Conservation (phyloP, 192 early-diverging fungal species). For the Lobosporangium transversale region DNA sequence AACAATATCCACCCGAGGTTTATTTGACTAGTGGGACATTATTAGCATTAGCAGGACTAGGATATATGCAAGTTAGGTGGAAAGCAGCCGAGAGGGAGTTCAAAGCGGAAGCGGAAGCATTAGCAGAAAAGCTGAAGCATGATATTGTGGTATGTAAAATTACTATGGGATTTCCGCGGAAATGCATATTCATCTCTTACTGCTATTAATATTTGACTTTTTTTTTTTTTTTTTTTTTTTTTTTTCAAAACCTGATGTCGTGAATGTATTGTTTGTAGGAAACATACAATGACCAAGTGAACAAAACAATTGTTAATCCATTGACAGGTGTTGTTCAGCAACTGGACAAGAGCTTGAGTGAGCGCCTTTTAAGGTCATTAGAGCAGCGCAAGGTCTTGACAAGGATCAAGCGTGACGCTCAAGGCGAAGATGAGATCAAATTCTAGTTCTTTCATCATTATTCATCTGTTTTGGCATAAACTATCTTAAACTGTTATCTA, state of each 20-base stretch:
- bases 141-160: constrained; percentile 46
- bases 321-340: constrained; percentile 29
- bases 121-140: constrained; percentile 36
- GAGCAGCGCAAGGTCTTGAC: constrained; percentile 41
- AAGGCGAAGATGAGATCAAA: constrained; percentile 42
- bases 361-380: constrained; percentile 24
- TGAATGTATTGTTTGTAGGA: too few relatives aligned
- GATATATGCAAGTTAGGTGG: constrained; percentile 51
- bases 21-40: constrained; percentile 37
- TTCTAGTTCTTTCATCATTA: constrained; percentile 17
- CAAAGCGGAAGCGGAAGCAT: constrained; percentile 26
- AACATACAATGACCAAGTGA: constrained; percentile 42
- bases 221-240: background rate
- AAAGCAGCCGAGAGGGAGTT: constrained; percentile 52
- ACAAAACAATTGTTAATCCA: constrained; percentile 45
- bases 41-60: constrained; percentile 35
- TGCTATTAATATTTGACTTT: too few relatives aligned
- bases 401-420: constrained; percentile 32
- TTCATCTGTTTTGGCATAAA: background rate
- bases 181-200: too few relatives aligned
- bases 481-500: too few relatives aligned
- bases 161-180: too few relatives aligned
- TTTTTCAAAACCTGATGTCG: too few relatives aligned
- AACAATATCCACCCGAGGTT: constrained; percentile 49
- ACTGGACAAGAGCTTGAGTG: constrained; percentile 35